A percentile compares a stretch with the other conserved stretches of the same genome.
These are phyloP conservation scores for Boletellus deceptivus DNA, from an alignment of 1,284 basidiomycete genomes.

Conservation along the genomic window DNA sequence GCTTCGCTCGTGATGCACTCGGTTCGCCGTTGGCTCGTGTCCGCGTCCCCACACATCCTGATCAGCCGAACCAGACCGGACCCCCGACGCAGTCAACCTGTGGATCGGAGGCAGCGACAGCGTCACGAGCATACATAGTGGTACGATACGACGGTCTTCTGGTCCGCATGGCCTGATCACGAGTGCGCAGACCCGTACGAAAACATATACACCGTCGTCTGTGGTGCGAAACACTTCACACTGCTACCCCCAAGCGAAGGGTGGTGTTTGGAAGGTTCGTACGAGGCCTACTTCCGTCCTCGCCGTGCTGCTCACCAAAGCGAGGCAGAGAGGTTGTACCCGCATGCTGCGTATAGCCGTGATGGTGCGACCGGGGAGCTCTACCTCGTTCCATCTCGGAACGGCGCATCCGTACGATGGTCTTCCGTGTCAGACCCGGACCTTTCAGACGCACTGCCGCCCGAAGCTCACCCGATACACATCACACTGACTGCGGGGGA, in stretches of 20 bases:
- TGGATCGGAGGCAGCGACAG: slow-evolving; percentile 84
- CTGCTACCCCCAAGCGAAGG: slow-evolving; percentile 85
- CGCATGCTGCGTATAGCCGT: slow-evolving; percentile 66
- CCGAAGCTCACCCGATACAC: slow-evolving; percentile 58
- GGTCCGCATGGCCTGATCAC: slow-evolving; percentile 5
- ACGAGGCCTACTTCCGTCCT: not conserved
- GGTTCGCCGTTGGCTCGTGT: slow-evolving; percentile 45
- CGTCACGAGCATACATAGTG: slow-evolving; percentile 82
- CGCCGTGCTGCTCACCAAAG: slow-evolving; percentile 7
- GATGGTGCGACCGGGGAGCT: slow-evolving; percentile 36
- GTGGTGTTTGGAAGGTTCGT: slow-evolving; percentile 74
- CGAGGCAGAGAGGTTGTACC: slow-evolving; percentile 59
- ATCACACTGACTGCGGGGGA: slow-evolving; percentile 72
- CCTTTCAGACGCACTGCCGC: slow-evolving; percentile 42
- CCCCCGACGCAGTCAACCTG: slow-evolving; percentile 86
- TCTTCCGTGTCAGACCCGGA: slow-evolving; percentile 65
- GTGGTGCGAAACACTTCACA: slow-evolving; percentile 82
- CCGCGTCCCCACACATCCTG: not conserved
- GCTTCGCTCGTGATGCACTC: slow-evolving; percentile 76
- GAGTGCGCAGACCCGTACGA: slow-evolving; percentile 76
- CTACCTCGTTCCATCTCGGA: slow-evolving; percentile 44
- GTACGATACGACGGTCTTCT: slow-evolving; percentile 37
- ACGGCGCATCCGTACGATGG: slow-evolving; percentile 60
- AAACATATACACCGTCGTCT: slow-evolving; percentile 85
- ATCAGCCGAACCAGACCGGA: slow-evolving; percentile 42